A percentile compares a stretch with the other conserved stretches of the same genome.
These are phyloP conservation scores for Centrapalus pauciflorus DNA, from an alignment of 129 eudicot species.

Conservation along the genomic window DNA sequence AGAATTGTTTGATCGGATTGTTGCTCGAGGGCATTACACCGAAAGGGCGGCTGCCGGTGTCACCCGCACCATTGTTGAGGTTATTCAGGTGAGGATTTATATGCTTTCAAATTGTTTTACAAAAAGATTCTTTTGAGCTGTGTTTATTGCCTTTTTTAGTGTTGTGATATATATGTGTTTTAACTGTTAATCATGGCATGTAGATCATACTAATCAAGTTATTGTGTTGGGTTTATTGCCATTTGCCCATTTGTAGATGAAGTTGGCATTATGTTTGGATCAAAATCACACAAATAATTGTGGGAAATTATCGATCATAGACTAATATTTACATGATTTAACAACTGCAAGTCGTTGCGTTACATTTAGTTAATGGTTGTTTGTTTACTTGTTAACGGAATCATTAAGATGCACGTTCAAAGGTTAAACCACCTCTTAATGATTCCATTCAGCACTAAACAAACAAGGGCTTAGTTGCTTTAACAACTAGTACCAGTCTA, in stretches of 20 bases:
- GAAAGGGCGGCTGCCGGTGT: constrained; percentile 92
- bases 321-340: neutral
- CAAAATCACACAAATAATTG: neutral
- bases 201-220: neutral
- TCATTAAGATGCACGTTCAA: no score
- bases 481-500: neutral
- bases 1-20: constrained; percentile 90
- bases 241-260: neutral
- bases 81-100: constrained; percentile 63
- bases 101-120: no score
- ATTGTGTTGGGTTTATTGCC: no score
- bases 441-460: no score
- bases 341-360: no score
- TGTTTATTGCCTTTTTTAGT: neutral
- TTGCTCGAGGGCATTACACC: constrained; percentile 91
- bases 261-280: neutral
- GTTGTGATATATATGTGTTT: constrained; percentile 10
- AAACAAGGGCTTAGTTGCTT: constrained; percentile 7
- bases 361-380: no score
- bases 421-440: no score
- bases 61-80: constrained; percentile 70
- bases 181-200: neutral
- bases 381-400: no score
- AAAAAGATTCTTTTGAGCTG: neutral
- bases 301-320: no score